Evolutionary conservation across 139 green algal species (phyloP).

Genomic region (Zygnema cylindricum): DNA sequence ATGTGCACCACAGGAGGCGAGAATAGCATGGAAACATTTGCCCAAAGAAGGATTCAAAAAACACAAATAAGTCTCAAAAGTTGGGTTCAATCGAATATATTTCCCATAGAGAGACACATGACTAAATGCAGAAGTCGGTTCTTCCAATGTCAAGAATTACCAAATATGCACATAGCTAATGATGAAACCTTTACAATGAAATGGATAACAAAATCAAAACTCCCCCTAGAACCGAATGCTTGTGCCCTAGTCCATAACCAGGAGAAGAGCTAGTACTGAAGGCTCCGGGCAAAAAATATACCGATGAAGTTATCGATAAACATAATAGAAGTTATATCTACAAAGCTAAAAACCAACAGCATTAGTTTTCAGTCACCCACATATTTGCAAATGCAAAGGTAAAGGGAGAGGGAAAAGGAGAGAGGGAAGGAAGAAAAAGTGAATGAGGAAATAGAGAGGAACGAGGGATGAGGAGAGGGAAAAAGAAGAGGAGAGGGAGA

Average conservation of each 20-base stretch:
- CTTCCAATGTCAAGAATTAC: neutral
- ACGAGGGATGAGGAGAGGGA: neutral
- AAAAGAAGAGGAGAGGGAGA: too few species aligned
- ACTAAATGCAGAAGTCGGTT: neutral
- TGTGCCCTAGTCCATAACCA: too few species aligned
- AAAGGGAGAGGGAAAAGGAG: neutral
- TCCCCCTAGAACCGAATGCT: neutral
- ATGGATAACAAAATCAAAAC: neutral
- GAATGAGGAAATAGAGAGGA: too few species aligned
- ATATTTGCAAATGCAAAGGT: neutral
- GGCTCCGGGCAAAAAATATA: constrained; percentile 74
- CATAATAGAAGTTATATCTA: constrained; percentile 66
- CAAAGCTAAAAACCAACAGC: neutral
- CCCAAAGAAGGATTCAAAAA: neutral
- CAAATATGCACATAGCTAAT: neutral
- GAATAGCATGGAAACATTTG: constrained; percentile 74
- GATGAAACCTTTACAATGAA: too few species aligned
- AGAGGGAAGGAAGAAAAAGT: neutral
- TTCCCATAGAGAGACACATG: neutral
- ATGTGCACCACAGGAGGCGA: constrained; percentile 73
- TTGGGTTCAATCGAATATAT: too few species aligned
- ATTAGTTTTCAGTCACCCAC: neutral
- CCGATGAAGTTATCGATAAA: constrained; percentile 81
- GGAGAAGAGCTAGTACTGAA: constrained; percentile 90
- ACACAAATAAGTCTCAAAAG: neutral